Evolutionary conservation across 176 grass and related monocot genomes (phyloP).

Genomic region (Oryza longistaminata): DNA sequence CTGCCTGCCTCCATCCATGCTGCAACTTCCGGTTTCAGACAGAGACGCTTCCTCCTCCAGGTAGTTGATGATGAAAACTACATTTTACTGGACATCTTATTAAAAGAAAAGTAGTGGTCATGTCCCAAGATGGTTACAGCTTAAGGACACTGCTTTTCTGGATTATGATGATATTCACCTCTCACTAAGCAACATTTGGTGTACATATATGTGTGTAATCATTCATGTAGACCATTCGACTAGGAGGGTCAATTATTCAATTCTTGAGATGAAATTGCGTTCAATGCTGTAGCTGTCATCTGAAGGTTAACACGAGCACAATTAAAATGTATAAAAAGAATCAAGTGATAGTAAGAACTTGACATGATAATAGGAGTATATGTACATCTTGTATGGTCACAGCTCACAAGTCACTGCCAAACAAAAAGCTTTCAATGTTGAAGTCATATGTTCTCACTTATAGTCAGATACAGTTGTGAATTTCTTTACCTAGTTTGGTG

Average conservation of each 20-base stretch:
- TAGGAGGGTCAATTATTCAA: not conserved
- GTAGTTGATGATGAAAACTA: slow-evolving; percentile 39
- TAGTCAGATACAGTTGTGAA: not conserved
- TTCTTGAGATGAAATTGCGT: not conserved
- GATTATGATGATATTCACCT: not conserved
- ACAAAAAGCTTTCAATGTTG: not conserved
- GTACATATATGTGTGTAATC: not conserved
- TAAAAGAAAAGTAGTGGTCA: not conserved
- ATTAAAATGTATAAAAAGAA: not conserved
- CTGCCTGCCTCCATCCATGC: not conserved
- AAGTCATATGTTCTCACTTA: not conserved
- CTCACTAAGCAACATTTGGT: not conserved
- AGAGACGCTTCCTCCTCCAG: slow-evolving; percentile 42
- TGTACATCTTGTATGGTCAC: not conserved
- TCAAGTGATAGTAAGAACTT: not conserved
- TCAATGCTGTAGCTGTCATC: not conserved
- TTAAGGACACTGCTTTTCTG: not conserved
- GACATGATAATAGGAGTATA: not conserved
- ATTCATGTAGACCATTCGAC: not conserved
- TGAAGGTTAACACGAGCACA: not conserved
- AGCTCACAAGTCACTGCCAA: not conserved
- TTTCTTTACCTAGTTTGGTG: no score
- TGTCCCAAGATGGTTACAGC: slow-evolving; percentile 2
- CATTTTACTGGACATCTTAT: slow-evolving; percentile 16
- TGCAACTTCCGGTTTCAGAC: slow-evolving; percentile 38